phyloP scores from a whole-genome alignment of 2,329 filamentous ascomycete species.

The Xylariaceae sp. region DNA sequence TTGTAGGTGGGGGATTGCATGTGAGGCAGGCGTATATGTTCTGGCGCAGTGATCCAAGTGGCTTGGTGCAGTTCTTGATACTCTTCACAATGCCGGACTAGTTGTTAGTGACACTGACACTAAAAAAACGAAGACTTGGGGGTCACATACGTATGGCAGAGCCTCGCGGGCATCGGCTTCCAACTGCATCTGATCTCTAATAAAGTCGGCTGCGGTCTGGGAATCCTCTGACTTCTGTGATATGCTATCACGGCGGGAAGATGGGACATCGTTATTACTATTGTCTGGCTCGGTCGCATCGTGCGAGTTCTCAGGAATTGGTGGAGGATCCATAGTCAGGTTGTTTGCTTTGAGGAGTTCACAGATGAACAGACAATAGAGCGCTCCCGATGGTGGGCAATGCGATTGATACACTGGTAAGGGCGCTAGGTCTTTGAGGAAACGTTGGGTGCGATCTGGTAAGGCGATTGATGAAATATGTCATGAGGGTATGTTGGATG shows the following conservation, averaged over 20 bases:
- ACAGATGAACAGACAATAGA: background rate
- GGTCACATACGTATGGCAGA: conserved; percentile 79
- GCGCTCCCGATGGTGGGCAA: background rate
- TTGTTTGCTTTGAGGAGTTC: background rate
- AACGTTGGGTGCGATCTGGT: no score
- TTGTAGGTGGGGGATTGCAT: conserved; percentile 80
- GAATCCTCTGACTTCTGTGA: conserved; percentile 66
- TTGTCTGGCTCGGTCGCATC: conserved; percentile 33
- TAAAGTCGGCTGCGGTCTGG: conserved; percentile 81
- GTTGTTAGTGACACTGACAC: conserved; percentile 26
- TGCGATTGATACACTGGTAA: background rate
- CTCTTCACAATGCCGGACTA: conserved; percentile 62
- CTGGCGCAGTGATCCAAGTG: conserved; percentile 87
- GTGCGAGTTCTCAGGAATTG: conserved; percentile 37
- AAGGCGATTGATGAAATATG: no score
- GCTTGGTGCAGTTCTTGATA: conserved; percentile 90
- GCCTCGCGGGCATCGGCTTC: conserved; percentile 96
- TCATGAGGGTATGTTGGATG: background rate
- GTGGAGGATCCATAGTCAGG: conserved; percentile 46
- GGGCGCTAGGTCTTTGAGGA: no score
- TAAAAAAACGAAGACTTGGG: conserved; percentile 18
- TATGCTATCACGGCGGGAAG: conserved; percentile 62
- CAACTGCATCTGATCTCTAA: conserved; percentile 85
- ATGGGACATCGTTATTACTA: conserved; percentile 26
- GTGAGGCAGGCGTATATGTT: conserved; percentile 91